Conservation (phyloP, 2,329 filamentous ascomycete genomes). For the Furcasterigmium sp. region DNA sequence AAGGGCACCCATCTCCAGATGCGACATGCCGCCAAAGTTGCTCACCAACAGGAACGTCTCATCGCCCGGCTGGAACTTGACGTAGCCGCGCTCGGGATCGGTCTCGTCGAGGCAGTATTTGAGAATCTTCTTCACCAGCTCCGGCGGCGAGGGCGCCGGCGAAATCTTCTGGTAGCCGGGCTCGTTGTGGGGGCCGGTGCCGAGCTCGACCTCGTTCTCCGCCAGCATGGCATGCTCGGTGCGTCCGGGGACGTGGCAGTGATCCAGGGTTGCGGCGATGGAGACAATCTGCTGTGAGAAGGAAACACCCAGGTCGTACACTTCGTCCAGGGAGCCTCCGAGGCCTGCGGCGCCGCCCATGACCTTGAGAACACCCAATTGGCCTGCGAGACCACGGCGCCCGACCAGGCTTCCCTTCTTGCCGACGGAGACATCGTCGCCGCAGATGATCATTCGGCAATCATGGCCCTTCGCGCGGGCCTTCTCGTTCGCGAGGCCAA, state of each 20-base stretch:
- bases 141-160: slow-evolving; percentile 41
- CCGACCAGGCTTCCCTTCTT: slow-evolving; percentile 53
- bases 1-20: slow-evolving; percentile 50
- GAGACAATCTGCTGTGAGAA: slow-evolving; percentile 49
- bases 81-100: slow-evolving; percentile 44
- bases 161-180: slow-evolving; percentile 54
- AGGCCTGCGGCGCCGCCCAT: slow-evolving; percentile 44
- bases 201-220: slow-evolving; percentile 53
- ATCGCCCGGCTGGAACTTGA: slow-evolving; percentile 39
- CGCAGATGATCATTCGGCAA: slow-evolving; percentile 54
- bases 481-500: slow-evolving; percentile 54
- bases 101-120: slow-evolving; percentile 53
- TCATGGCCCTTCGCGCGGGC: slow-evolving; percentile 48
- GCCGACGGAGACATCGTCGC: slow-evolving; percentile 61
- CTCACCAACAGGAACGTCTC: slow-evolving; percentile 50
- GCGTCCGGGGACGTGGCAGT: slow-evolving; percentile 54
- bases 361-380: slow-evolving; percentile 54
- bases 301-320: slow-evolving; percentile 44
- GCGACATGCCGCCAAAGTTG: slow-evolving; percentile 56
- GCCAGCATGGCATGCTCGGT: slow-evolving; percentile 41
- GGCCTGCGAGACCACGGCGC: slow-evolving; percentile 55
- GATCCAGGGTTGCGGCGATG: slow-evolving; percentile 53
- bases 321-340: slow-evolving; percentile 41
- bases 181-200: slow-evolving; percentile 64
- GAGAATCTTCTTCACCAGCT: slow-evolving; percentile 52